Percentiles rank a stretch among this genome's conserved stretches.
Conservation (phyloP, 352 stramenopile genomes). For the Phytophthora tentaculata region DNA sequence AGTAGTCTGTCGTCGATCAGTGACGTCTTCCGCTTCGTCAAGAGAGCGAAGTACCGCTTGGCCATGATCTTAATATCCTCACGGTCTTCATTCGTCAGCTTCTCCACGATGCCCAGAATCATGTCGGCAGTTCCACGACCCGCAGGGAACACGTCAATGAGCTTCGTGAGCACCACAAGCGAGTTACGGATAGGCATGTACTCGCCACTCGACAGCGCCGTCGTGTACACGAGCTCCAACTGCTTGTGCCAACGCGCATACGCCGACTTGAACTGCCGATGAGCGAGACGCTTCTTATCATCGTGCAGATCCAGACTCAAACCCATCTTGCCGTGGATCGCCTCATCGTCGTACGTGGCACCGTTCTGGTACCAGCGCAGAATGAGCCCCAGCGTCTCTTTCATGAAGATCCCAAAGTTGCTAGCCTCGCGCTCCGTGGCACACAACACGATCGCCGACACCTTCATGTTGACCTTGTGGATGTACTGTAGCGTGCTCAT, state of each 20-base stretch:
- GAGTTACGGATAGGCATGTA: constrained; percentile 90
- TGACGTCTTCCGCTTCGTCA: constrained; percentile 77
- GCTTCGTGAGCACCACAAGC: constrained; percentile 88
- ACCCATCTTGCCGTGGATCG: constrained; percentile 70
- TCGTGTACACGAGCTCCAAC: constrained; percentile 69
- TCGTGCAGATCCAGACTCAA: constrained; percentile 80
- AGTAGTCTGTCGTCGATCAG: constrained; percentile 74
- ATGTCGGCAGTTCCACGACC: constrained; percentile 61
- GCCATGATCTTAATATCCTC: constrained; percentile 93
- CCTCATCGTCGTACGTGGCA: constrained; percentile 81
- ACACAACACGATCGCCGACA: constrained; percentile 81
- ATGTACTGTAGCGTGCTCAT: constrained; percentile 88
- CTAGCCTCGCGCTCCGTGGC: constrained; percentile 85
- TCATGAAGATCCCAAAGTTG: constrained; percentile 89
- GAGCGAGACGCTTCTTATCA: constrained; percentile 56
- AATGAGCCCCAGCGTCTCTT: constrained; percentile 75
- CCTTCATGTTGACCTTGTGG: constrained; percentile 76
- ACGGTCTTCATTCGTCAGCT: constrained; percentile 78
- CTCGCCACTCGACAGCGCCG: constrained; percentile 64
- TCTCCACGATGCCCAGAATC: constrained; percentile 71
- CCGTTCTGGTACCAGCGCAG: constrained; percentile 83
- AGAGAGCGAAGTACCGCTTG: constrained; percentile 82
- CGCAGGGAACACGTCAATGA: constrained; percentile 86
- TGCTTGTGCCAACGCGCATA: constrained; percentile 82
- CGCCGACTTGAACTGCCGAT: constrained; percentile 79